Percentiles rank a stretch among this genome's conserved stretches.
phyloP scores from a whole-genome alignment of 2,329 filamentous ascomycete species.

The Xylariomycetidae sp. region DNA sequence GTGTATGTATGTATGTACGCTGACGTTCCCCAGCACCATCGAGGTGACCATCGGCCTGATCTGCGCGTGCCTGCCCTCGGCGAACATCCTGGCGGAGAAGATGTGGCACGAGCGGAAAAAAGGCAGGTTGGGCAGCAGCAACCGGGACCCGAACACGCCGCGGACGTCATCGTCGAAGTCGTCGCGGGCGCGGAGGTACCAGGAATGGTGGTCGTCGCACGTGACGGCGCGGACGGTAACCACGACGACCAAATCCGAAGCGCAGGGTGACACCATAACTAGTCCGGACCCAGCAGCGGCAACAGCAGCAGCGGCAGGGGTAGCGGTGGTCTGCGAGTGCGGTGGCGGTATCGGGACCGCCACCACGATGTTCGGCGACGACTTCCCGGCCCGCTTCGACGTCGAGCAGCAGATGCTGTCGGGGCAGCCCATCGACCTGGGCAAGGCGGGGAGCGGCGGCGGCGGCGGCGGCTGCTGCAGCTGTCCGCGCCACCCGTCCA shows the following conservation, averaged over 20 bases:
- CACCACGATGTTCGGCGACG: background rate
- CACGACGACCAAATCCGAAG: no score
- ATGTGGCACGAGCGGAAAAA: background rate
- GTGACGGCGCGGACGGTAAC: no score
- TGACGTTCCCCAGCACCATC: constrained; percentile 6
- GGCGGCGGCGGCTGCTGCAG: background rate
- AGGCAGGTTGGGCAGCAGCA: no score
- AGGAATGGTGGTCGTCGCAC: no score
- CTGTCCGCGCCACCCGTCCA: background rate
- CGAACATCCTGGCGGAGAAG: constrained; percentile 13
- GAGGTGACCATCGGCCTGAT: constrained; percentile 21
- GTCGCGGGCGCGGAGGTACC: no score
- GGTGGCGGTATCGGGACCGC: no score
- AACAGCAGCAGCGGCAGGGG: no score
- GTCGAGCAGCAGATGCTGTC: constrained; percentile 6
- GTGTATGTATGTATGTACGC: background rate
- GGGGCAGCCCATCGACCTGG: background rate
- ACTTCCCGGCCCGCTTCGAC: no score
- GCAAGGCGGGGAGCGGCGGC: background rate
- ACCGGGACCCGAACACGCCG: background rate
- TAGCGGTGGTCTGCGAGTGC: no score
- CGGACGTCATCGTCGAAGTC: constrained; percentile 1
- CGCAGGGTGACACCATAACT: no score
- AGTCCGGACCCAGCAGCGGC: no score
- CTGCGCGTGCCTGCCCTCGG: constrained; percentile 22